phyloP scores from a whole-genome alignment of 495 filamentous ascomycete genomes.

The Penicillium manginii region DNA sequence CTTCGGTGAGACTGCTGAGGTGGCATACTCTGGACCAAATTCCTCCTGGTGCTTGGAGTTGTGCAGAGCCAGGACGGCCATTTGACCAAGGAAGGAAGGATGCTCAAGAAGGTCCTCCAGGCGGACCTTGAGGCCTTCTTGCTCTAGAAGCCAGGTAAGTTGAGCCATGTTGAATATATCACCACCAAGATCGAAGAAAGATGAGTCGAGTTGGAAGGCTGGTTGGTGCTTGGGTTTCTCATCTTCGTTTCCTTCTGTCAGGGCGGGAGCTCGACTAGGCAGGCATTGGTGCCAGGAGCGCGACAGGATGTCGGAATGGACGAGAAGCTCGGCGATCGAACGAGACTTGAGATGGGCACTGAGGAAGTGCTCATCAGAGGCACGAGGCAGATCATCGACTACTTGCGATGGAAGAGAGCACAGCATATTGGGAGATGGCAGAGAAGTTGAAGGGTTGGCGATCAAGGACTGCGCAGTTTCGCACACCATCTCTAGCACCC shows the following conservation, averaged over 20 bases:
- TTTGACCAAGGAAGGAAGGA: conserved; percentile 53
- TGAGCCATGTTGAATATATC: conserved; percentile 57
- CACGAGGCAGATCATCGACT: conserved; percentile 31
- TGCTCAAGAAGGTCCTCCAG: conserved; percentile 56
- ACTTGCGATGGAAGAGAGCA: conserved; percentile 37
- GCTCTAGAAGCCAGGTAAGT: conserved; percentile 49
- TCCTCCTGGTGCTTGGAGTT: conserved; percentile 35
- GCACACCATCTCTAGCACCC: conserved; percentile 54
- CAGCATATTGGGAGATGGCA: conserved; percentile 48
- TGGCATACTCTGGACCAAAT: conserved; percentile 18
- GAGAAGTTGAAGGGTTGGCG: conserved; percentile 43
- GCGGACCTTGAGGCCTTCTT: conserved; percentile 52
- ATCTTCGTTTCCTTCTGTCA: conserved; percentile 7
- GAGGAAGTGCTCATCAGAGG: conserved; percentile 36
- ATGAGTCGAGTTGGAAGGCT: conserved; percentile 48
- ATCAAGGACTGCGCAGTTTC: conserved; percentile 49
- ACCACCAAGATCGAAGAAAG: conserved; percentile 58
- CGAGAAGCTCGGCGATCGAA: conserved; percentile 50
- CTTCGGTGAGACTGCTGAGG: conserved; percentile 18
- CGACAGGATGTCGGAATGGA: conserved; percentile 50
- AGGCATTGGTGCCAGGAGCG: conserved; percentile 57
- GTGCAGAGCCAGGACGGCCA: conserved; percentile 47
- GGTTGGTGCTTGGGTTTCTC: conserved; percentile 18
- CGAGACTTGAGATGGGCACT: conserved; percentile 45
- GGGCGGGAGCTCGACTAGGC: conserved; percentile 25